Evolutionary conservation across 768 basidiomycete species (phyloP).

Genomic region (Candolleomyces efflorescens): DNA sequence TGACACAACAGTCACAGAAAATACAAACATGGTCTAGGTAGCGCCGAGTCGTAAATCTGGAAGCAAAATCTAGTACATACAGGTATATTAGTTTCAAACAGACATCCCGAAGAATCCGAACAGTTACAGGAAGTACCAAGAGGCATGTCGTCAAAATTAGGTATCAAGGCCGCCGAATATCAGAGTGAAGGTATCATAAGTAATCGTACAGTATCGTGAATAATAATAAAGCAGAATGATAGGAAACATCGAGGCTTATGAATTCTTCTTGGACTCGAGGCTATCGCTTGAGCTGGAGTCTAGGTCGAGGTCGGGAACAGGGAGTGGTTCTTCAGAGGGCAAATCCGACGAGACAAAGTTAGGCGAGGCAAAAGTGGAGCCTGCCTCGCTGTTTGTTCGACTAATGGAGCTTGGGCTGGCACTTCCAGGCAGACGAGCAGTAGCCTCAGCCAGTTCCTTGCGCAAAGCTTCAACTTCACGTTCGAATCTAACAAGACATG

Average conservation of each 20-base stretch:
- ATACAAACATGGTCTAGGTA: not conserved
- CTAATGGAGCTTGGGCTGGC: conserved; percentile 46
- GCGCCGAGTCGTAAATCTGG: too few relatives aligned
- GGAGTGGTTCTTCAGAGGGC: not conserved
- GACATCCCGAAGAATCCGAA: too few relatives aligned
- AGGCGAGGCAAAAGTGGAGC: conserved; percentile 18
- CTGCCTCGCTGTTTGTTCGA: conserved; percentile 29
- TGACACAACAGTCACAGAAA: too few relatives aligned
- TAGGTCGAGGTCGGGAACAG: conserved; percentile 3
- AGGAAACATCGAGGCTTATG: conserved; percentile 8
- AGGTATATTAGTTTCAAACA: too few relatives aligned
- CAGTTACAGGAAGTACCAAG: too few relatives aligned
- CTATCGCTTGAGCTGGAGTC: conserved; percentile 15
- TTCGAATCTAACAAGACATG: conserved; percentile 62
- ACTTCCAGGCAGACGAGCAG: conserved; percentile 33
- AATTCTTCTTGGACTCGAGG: conserved; percentile 21
- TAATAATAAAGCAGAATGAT: not conserved
- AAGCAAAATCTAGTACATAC: too few relatives aligned
- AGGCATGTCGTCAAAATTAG: too few relatives aligned
- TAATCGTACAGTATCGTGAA: not conserved
- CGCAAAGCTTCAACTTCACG: conserved; percentile 86
- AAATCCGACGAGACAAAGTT: conserved; percentile 1
- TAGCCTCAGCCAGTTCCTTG: conserved; percentile 80
- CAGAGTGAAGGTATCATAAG: not conserved
- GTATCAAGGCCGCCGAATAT: not conserved